Evolutionary conservation across 139 green algal species (phyloP).

Genomic region (Nannochloris sp.): DNA sequence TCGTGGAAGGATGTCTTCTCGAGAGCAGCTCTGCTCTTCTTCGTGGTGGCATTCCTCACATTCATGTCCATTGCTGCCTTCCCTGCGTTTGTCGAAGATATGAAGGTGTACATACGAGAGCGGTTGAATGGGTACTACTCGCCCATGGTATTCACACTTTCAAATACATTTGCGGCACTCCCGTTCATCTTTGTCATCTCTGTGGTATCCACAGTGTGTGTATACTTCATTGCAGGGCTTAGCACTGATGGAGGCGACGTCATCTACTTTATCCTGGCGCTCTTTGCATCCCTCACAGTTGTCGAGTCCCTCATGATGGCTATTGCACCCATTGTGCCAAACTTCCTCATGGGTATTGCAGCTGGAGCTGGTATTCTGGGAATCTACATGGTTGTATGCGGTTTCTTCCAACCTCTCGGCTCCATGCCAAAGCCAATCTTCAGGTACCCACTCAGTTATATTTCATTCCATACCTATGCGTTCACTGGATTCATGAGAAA

Average conservation of each 20-base stretch:
- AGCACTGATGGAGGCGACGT: conserved; percentile 25
- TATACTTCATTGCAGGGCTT: conserved; percentile 51
- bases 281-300: conserved; percentile 32
- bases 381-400: conserved; percentile 57
- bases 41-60: conserved; percentile 40
- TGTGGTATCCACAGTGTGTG: conserved; percentile 32
- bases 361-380: conserved; percentile 49
- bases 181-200: conserved; percentile 67
- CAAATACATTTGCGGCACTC: conserved; percentile 50
- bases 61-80: conserved; percentile 44
- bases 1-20: conserved; percentile 44
- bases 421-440: conserved; percentile 49
- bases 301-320: conserved; percentile 58
- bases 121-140: conserved; percentile 65
- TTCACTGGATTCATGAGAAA: conserved; percentile 59
- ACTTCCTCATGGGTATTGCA: conserved; percentile 59
- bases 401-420: conserved; percentile 47
- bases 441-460: conserved; percentile 57
- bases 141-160: conserved; percentile 37
- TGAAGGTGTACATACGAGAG: conserved; percentile 55
- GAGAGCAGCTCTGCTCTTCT: conserved; percentile 49
- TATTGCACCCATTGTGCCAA: conserved; percentile 44
- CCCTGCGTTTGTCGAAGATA: conserved; percentile 47
- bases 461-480: conserved; percentile 49
- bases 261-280: conserved; percentile 53